A percentile compares a stretch with the other conserved stretches of the same genome.
These are phyloP conservation scores for Chenopodium berlandieri DNA, from an alignment of 148 eudicot genomes.

Conservation along the genomic window DNA sequence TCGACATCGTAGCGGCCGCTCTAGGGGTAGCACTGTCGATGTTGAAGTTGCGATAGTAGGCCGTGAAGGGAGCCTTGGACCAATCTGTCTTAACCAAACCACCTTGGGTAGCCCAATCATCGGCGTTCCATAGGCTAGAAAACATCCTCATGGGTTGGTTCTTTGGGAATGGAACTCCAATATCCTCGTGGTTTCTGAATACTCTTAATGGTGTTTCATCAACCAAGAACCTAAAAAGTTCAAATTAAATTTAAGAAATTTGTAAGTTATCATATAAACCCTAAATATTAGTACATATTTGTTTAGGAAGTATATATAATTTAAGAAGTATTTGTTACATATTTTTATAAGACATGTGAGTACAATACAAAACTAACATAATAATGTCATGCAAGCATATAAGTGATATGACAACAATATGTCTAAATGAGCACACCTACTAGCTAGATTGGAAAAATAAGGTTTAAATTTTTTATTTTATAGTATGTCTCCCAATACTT, in stretches of 20 bases:
- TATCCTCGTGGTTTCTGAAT: constrained; percentile 35
- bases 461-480: too few relatives aligned
- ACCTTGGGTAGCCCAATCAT: constrained; percentile 50
- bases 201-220: constrained; percentile 42
- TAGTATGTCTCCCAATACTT: too few relatives aligned
- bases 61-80: constrained; percentile 41
- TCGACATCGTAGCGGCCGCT: not conserved
- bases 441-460: too few relatives aligned
- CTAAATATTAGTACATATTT: too few relatives aligned
- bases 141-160: constrained; percentile 41
- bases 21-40: constrained; percentile 9
- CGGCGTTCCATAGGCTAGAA: constrained; percentile 50
- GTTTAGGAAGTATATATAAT: too few relatives aligned
- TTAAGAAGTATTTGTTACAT: too few relatives aligned
- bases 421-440: too few relatives aligned
- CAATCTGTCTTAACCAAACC: constrained; percentile 46
- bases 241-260: not conserved
- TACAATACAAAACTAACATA: too few relatives aligned
- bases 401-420: too few relatives aligned
- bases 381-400: too few relatives aligned
- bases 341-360: too few relatives aligned
- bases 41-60: constrained; percentile 39
- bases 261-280: too few relatives aligned
- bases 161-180: constrained; percentile 41
- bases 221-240: constrained; percentile 27